phyloP scores from a whole-genome alignment of 176 grass and related monocot genomes.

The Metroxylon sagu region DNA sequence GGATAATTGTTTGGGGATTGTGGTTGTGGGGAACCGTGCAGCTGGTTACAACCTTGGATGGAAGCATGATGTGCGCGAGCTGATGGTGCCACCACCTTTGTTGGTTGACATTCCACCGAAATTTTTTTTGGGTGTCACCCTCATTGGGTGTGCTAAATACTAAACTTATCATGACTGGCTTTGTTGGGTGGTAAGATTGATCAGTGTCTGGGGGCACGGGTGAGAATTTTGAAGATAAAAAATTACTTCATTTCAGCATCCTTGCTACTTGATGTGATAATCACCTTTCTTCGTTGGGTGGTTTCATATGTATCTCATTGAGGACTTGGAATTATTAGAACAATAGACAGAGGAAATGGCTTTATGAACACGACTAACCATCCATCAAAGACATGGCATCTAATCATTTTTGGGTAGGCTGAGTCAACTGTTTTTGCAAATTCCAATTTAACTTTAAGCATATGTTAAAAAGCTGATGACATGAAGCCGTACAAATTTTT shows the following conservation, averaged over 20 bases:
- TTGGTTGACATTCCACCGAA: background rate
- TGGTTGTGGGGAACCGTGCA: constrained; percentile 5
- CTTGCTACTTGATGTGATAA: too few species aligned
- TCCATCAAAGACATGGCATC: too few species aligned
- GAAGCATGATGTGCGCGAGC: constrained; percentile 8
- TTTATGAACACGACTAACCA: too few species aligned
- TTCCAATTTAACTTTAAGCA: too few species aligned
- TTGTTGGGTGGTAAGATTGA: constrained; percentile 11
- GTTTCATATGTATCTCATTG: too few species aligned
- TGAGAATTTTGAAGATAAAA: background rate
- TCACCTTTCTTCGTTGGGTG: too few species aligned
- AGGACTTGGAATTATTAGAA: too few species aligned
- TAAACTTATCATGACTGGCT: constrained; percentile 26
- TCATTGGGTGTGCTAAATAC: constrained; percentile 34
- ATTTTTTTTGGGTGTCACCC: background rate
- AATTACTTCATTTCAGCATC: background rate
- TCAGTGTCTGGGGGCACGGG: constrained; percentile 5
- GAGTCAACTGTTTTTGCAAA: too few species aligned
- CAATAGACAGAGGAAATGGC: too few species aligned
- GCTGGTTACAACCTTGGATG: constrained; percentile 4
- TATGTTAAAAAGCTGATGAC: too few species aligned
- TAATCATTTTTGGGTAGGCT: too few species aligned
- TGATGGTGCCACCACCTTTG: background rate
- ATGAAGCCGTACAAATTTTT: too few species aligned
- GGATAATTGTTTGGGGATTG: constrained; percentile 26